Evolutionary conservation across 2,329 filamentous ascomycete genomes (phyloP).

Genomic region (Diaporthe nobilis): DNA sequence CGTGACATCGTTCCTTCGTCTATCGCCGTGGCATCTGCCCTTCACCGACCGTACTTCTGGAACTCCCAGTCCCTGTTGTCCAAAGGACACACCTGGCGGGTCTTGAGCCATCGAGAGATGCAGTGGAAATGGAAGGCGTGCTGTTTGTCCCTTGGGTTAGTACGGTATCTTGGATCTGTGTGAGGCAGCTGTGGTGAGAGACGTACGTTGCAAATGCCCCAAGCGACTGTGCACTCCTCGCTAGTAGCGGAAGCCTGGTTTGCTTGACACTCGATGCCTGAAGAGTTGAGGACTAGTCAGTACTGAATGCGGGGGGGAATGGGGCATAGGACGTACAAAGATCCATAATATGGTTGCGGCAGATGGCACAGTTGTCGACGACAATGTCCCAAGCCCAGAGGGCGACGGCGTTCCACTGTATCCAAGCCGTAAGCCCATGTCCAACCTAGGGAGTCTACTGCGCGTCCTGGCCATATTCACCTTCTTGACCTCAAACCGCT

Average conservation of each 20-base stretch:
- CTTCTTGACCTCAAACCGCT: slow-evolving; percentile 99
- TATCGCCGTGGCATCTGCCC: neutral
- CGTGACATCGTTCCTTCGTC: slow-evolving; percentile 23
- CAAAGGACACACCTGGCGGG: slow-evolving; percentile 96
- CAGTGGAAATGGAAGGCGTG: slow-evolving; percentile 99
- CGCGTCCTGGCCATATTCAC: slow-evolving; percentile 61
- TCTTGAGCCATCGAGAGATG: slow-evolving; percentile 99
- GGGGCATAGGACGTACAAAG: slow-evolving; percentile 76
- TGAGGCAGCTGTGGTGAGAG: slow-evolving; percentile 7
- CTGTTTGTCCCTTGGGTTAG: slow-evolving; percentile 65
- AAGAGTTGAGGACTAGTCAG: slow-evolving; percentile 16
- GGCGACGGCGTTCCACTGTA: slow-evolving; percentile 96
- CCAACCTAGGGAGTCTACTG: neutral
- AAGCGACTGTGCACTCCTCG: slow-evolving; percentile 98
- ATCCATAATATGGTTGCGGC: slow-evolving; percentile 99
- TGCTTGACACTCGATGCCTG: slow-evolving; percentile 97
- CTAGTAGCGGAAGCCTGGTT: slow-evolving; percentile 98
- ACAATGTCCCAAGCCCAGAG: slow-evolving; percentile 99
- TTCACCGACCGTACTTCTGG: slow-evolving; percentile 90
- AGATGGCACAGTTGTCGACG: slow-evolving; percentile 99
- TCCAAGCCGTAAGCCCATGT: slow-evolving; percentile 17
- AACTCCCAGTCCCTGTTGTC: slow-evolving; percentile 99
- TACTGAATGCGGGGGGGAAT: neutral
- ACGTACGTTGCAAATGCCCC: slow-evolving; percentile 98
- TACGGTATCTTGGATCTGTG: slow-evolving; percentile 3